Percentiles rank a stretch among this genome's conserved stretches.
These are phyloP conservation scores for Neurospora tetrasperma DNA, from an alignment of 495 filamentous ascomycete species.

Conservation along the genomic window DNA sequence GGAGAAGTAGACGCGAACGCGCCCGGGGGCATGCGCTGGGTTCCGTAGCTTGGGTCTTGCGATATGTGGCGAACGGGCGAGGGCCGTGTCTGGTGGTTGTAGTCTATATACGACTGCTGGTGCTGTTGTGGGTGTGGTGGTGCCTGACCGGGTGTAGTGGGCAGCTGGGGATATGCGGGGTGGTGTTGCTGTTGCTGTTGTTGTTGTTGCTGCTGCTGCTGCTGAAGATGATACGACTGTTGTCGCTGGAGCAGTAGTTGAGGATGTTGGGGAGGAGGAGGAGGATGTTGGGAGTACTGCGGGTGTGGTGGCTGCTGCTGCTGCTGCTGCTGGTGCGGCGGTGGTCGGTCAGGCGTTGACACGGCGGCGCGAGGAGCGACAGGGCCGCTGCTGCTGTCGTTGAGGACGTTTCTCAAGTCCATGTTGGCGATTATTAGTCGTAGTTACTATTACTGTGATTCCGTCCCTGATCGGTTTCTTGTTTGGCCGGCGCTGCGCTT, in stretches of 20 bases:
- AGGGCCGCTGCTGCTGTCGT: conserved; percentile 22
- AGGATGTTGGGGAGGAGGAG: conserved; percentile 7
- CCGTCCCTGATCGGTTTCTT: neutral
- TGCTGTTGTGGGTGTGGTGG: conserved; percentile 9
- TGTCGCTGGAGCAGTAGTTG: conserved; percentile 5
- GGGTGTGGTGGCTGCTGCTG: conserved; percentile 9
- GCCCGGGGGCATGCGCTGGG: conserved; percentile 11
- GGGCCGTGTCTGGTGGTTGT: conserved; percentile 29
- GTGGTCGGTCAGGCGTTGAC: conserved; percentile 16
- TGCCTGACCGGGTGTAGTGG: conserved; percentile 38
- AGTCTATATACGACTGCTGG: conserved; percentile 38
- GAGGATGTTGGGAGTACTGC: conserved; percentile 10
- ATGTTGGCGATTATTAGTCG: conserved; percentile 26
- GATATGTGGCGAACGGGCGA: conserved; percentile 32
- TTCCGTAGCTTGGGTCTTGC: conserved; percentile 26
- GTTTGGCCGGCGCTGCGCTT: neutral
- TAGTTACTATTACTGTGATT: neutral
- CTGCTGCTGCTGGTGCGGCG: conserved; percentile 1
- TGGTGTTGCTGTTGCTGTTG: conserved; percentile 9
- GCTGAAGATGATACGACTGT: conserved; percentile 13
- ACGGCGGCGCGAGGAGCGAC: conserved; percentile 10
- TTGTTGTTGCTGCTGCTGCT: conserved; percentile 15
- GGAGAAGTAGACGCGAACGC: conserved; percentile 25
- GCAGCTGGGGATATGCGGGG: conserved; percentile 10
- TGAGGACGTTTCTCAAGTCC: conserved; percentile 49